A percentile compares a stretch with the other conserved stretches of the same genome.
phyloP scores from a whole-genome alignment of 1,284 basidiomycete species.

The Leccinum griseonigrum region DNA sequence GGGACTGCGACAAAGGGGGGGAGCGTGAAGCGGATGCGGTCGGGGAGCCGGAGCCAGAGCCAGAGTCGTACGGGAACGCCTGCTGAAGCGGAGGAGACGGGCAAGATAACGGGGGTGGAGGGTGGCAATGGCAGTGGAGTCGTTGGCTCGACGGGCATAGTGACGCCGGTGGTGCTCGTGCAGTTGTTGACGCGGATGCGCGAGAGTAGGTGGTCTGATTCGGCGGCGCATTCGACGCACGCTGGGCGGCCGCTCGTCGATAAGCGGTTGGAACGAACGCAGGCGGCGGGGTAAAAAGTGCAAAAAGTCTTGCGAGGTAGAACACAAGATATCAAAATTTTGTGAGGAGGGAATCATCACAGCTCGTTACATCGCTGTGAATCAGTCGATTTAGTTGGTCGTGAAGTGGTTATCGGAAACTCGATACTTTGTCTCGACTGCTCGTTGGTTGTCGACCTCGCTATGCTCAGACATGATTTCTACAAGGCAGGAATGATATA shows the following conservation, averaged over 20 bases:
- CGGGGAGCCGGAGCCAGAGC: slow-evolving; percentile 25
- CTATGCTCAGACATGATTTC: no score
- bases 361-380: no score
- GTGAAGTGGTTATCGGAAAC: no score
- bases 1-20: slow-evolving; percentile 7
- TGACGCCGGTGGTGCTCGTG: slow-evolving; percentile 55
- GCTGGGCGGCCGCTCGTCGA: slow-evolving; percentile 51
- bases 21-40: slow-evolving; percentile 22
- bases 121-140: background rate
- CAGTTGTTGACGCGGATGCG: slow-evolving; percentile 65
- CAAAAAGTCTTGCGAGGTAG: background rate
- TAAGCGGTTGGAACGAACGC: slow-evolving; percentile 66
- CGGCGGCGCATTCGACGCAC: slow-evolving; percentile 47
- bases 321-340: no score
- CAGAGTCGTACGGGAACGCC: slow-evolving; percentile 13
- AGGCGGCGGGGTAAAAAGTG: slow-evolving; percentile 49
- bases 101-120: slow-evolving; percentile 9
- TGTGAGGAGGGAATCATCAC: no score
- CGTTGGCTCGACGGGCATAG: slow-evolving; percentile 18
- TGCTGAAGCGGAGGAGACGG: slow-evolving; percentile 7
- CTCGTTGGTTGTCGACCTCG: no score
- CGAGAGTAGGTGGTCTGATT: slow-evolving; percentile 59
- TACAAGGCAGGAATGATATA: no score
- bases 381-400: no score
- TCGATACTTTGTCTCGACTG: no score